phyloP scores from a whole-genome alignment of 2,329 filamentous ascomycete species.

The Achaetomium macrosporum region DNA sequence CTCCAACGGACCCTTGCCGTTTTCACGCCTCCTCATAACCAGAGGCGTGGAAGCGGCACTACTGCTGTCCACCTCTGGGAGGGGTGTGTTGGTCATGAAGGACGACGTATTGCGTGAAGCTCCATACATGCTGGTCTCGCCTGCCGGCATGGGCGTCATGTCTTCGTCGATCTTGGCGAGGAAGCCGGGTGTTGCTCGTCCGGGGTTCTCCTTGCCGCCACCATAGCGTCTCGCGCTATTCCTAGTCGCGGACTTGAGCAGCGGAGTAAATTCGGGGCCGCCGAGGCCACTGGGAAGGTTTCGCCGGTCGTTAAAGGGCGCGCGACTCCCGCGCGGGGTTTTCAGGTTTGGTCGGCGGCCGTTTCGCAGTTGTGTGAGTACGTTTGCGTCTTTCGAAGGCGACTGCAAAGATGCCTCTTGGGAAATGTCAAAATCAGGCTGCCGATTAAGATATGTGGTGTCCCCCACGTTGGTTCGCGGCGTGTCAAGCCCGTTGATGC shows the following conservation, averaged over 20 bases:
- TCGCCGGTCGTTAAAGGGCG: constrained; percentile 63
- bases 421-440: constrained; percentile 74
- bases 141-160: constrained; percentile 67
- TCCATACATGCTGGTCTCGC: constrained; percentile 56
- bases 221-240: constrained; percentile 60
- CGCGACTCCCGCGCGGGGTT: constrained; percentile 65
- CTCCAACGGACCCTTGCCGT: constrained; percentile 62
- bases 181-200: constrained; percentile 61
- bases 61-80: constrained; percentile 71
- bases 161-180: constrained; percentile 61
- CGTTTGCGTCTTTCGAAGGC: constrained; percentile 68
- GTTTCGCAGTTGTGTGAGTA: constrained; percentile 70
- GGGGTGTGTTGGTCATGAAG: constrained; percentile 62
- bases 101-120: constrained; percentile 60
- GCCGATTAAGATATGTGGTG: constrained; percentile 68
- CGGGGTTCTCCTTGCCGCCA: constrained; percentile 53
- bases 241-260: constrained; percentile 74
- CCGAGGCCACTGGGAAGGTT: constrained; percentile 62
- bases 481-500: constrained; percentile 67
- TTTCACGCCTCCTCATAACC: constrained; percentile 55
- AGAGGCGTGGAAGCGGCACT: constrained; percentile 81
- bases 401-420: constrained; percentile 83
- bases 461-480: constrained; percentile 81
- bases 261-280: constrained; percentile 83
- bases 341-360: constrained; percentile 55